These are phyloP conservation scores for Coemansia sp. DNA, from an alignment of 192 early-diverging fungal species.

Conservation along the genomic window DNA sequence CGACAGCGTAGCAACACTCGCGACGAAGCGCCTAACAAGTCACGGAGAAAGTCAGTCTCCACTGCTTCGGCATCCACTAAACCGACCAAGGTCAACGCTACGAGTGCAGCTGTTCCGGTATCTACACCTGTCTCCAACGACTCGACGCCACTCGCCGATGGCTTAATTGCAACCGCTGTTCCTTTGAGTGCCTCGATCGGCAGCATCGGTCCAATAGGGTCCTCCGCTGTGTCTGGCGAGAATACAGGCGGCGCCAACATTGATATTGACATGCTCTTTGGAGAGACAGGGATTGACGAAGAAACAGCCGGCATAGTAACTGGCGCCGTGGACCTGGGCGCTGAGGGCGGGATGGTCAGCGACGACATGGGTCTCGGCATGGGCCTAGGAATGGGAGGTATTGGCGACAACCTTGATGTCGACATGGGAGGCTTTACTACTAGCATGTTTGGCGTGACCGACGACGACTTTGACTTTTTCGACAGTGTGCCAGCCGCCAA, in stretches of 20 bases:
- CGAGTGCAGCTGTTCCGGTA: slow-evolving; percentile 13
- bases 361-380: slow-evolving; percentile 46
- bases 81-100: background rate
- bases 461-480: slow-evolving; percentile 56
- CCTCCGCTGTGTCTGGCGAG: slow-evolving; percentile 4
- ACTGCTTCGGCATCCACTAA: slow-evolving; percentile 1
- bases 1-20: slow-evolving; percentile 50
- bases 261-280: slow-evolving; percentile 48
- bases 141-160: slow-evolving; percentile 4
- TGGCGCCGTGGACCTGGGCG: slow-evolving; percentile 1
- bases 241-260: slow-evolving; percentile 1
- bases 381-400: slow-evolving; percentile 42
- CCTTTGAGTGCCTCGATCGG: background rate
- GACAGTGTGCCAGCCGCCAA: slow-evolving; percentile 36
- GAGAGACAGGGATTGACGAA: slow-evolving; percentile 22
- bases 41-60: slow-evolving; percentile 33
- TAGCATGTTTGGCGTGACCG: slow-evolving; percentile 55
- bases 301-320: background rate
- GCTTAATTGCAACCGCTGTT: background rate
- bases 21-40: slow-evolving; percentile 32
- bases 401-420: slow-evolving; percentile 31
- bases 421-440: slow-evolving; percentile 39
- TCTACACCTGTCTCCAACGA: slow-evolving; percentile 7
- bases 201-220: background rate
- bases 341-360: slow-evolving; percentile 19